Evolutionary conservation across 768 basidiomycete genomes (phyloP).

Genomic region (Mycena galericulata): DNA sequence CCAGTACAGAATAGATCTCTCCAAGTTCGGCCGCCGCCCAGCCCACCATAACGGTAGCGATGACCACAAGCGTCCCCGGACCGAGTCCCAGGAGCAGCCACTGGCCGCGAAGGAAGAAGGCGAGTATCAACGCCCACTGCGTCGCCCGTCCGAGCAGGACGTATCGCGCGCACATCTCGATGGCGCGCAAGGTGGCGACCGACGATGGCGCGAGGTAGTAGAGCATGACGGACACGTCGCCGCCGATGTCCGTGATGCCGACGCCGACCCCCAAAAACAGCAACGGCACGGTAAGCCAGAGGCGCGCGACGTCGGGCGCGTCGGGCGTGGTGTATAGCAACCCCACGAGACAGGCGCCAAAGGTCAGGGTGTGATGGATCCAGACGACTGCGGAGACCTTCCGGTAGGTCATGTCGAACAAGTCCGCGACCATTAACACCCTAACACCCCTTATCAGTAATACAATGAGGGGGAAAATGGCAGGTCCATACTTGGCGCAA

Average conservation of each 20-base stretch:
- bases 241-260: conserved; percentile 15
- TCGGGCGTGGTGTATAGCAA: not conserved
- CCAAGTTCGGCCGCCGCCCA: conserved; percentile 16
- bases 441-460: no score
- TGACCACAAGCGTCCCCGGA: no score
- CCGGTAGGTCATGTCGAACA: conserved; percentile 27
- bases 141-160: conserved; percentile 13
- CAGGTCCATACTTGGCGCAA: no score
- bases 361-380: conserved; percentile 16
- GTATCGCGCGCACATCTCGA: conserved; percentile 8
- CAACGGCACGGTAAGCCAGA: conserved; percentile 6
- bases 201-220: conserved; percentile 21
- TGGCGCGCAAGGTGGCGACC: not conserved
- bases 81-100: conserved; percentile 7
- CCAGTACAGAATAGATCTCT: conserved; percentile 13
- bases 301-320: conserved; percentile 9
- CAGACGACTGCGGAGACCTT: conserved; percentile 17
- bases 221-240: conserved; percentile 19
- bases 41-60: not conserved
- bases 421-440: not conserved
- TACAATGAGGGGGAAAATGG: no score
- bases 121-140: conserved; percentile 11
- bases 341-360: conserved; percentile 1
- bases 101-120: conserved; percentile 11
- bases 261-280: conserved; percentile 21